Percentiles rank a stretch among this genome's conserved stretches.
These are phyloP conservation scores for Aquilaria agallochum DNA, from an alignment of 441 rosid genomes.

Conservation along the genomic window DNA sequence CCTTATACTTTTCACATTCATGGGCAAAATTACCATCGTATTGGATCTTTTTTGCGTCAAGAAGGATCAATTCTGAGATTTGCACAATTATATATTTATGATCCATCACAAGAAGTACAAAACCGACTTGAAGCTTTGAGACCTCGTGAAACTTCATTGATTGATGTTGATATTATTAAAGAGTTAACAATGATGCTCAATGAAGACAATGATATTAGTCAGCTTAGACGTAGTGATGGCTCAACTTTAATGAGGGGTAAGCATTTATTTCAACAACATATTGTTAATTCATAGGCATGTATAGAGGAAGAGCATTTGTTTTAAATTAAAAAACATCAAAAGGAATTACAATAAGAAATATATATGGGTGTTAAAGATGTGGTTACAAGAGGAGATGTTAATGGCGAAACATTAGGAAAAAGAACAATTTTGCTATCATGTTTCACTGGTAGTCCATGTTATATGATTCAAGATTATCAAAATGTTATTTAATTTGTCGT, in stretches of 20 bases:
- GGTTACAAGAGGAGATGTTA: not conserved
- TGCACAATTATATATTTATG: conserved; percentile 16
- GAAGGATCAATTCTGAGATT: conserved; percentile 4
- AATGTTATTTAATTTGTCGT: conserved; percentile 11
- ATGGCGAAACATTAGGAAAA: not conserved
- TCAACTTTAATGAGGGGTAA: not conserved
- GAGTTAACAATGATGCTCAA: conserved; percentile 10
- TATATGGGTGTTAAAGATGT: conserved; percentile 9
- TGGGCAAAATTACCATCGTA: conserved; percentile 14
- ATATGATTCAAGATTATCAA: conserved; percentile 14
- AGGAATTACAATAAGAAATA: not conserved
- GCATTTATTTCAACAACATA: conserved; percentile 5
- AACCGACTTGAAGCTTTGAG: conserved; percentile 7
- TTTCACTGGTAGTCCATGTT: conserved; percentile 7
- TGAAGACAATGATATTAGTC: no score
- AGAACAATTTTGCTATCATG: conserved; percentile 5
- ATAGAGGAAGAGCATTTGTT: not conserved
- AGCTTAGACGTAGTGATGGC: no score
- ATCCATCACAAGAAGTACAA: conserved; percentile 4
- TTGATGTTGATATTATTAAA: not conserved
- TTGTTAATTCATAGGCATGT: conserved; percentile 6
- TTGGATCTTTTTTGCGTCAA: conserved; percentile 11
- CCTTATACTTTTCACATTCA: conserved; percentile 8
- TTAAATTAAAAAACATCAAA: conserved; percentile 2
- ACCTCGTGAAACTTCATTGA: not conserved